A percentile compares a stretch with the other conserved stretches of the same genome.
These are phyloP conservation scores for Iris macrosiphon DNA, from an alignment of 106 monocot genomes.

Conservation along the genomic window DNA sequence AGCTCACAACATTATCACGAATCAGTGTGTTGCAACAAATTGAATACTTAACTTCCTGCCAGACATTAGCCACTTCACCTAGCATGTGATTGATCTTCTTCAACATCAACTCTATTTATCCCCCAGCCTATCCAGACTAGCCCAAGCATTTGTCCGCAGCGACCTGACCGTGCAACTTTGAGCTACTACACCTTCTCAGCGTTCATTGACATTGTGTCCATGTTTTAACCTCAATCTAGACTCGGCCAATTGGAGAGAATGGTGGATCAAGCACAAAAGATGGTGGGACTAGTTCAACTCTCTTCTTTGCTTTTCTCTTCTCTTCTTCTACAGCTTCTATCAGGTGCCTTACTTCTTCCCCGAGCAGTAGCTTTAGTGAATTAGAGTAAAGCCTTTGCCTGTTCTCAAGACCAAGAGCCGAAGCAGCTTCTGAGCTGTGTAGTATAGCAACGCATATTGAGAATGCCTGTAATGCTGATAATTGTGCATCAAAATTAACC, in stretches of 20 bases:
- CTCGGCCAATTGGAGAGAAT: slow-evolving; percentile 66
- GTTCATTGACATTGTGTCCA: too few species aligned
- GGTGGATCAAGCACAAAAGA: slow-evolving; percentile 46
- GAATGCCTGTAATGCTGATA: slow-evolving; percentile 65
- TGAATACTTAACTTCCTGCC: neutral
- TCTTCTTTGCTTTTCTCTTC: slow-evolving; percentile 43
- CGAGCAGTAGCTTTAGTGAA: slow-evolving; percentile 50
- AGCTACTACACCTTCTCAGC: too few species aligned
- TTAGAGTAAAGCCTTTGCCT: slow-evolving; percentile 35
- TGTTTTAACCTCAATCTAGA: slow-evolving; percentile 4
- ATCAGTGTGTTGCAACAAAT: slow-evolving; percentile 13
- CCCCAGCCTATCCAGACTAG: neutral
- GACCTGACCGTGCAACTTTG: neutral
- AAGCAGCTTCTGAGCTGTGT: slow-evolving; percentile 44
- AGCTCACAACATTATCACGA: slow-evolving; percentile 5
- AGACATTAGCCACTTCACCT: too few species aligned
- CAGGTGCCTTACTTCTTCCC: slow-evolving; percentile 52
- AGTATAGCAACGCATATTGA: slow-evolving; percentile 58
- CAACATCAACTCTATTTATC: neutral
- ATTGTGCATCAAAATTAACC: slow-evolving; percentile 64
- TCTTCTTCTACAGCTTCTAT: slow-evolving; percentile 43
- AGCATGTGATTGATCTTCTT: too few species aligned
- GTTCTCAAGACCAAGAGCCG: slow-evolving; percentile 16
- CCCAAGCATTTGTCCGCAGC: neutral
- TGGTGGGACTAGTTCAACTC: slow-evolving; percentile 17